Base-by-base conservation (phyloP, 495 filamentous ascomycete genomes). In the Aspergillus coremiiformis region DNA sequence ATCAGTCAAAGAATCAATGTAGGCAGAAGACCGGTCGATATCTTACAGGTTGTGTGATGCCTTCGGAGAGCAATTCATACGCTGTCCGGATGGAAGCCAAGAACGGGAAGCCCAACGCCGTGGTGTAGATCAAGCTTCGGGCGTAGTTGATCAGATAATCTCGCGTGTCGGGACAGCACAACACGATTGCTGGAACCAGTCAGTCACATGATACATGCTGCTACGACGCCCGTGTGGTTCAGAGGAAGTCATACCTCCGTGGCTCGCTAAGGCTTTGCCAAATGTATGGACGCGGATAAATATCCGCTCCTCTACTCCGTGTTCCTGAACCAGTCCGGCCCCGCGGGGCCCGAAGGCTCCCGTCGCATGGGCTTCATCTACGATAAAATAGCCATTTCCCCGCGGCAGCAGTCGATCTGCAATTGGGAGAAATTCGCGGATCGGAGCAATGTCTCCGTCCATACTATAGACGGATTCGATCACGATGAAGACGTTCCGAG, bases 401-500 rank as follows among this genome's bases (percentile, higher is more conserved):
- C 41, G 37, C 5, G 81, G 80, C 0, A 90, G 68, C 5, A 80
- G 54, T 1, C 65, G 62, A 45, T 89, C 76, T 0, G 84, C 78
- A 1, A 77, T 57, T 6, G 68, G 58, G 1, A 86, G 70, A 30
- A 90, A 76, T 20, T 82, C 71, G 14, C 62, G 56, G 14, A 93
- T 67, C 0, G 84, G 85, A 9, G 78, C 79, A 8, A 87, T 59
- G 65, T 90, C 86, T 0, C 88, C 88, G 61, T 92, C 86, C 88
- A 93, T 93, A 49, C 83, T 88, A 63, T 93, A 93, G n/a, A 90
- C 67, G 2, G 78, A 76, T 60, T 93, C 88, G 0, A 90, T 71
- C 1, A 82, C 82, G 19, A 92, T 72, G 57, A 92, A 83, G 7
- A 76, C 66, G 58, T 71, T 74, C 7, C 62, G 55, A 4, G 62